Evolutionary conservation across 495 filamentous ascomycete species (phyloP), one percentile per base, ranked within the genome.

Genomic region (Xylaria castorea): DNA sequence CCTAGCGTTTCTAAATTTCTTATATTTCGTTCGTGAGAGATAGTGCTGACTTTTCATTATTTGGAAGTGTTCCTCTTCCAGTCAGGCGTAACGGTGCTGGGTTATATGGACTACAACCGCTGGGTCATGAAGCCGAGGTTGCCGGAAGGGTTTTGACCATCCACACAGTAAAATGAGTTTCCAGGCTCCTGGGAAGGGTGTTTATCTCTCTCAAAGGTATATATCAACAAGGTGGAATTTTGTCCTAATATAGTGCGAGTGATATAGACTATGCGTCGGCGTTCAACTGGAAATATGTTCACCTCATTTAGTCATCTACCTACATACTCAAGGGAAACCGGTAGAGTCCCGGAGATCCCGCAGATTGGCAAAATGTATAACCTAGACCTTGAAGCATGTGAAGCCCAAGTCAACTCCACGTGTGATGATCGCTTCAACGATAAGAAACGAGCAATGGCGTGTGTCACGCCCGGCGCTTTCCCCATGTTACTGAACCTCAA

Each of bases 61-160:
- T 32, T 20, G n/a, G 2, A 32, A 71, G 76, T 90, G 76, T 85
- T 87, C 66, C 53, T 89, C 14, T 58, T 85, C 14, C 84, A 83
- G 20, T 78, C 86, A 27, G 63, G 75, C 5, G 74, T 79, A 32
- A 80, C 77, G 40, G 16, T 74, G 1, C 38, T 79, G 25, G 75
- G 68, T 7, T 55, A 74, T 5, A 70, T 60, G 72, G 75, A 79
- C 22, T 76, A 75, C n/a, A 34, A 57, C 30, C 44, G 44, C 18
- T 77, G 77, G 77, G 55, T 70, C n/a, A 68, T 62, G n/a, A 75
- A 74, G 65, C 48, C 53, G 25, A 58, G 22, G 50, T 22, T 48
- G 20, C 38, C 57, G 6, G 65, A 22, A 11, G 34, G 46, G 18
- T 55, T 57, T 34, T 71, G 32, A 71, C 14, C 16, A 32, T 22